Evolutionary conservation across 345 rosid genomes (phyloP).

Genomic region (Zanthoxylum bungeanum): DNA sequence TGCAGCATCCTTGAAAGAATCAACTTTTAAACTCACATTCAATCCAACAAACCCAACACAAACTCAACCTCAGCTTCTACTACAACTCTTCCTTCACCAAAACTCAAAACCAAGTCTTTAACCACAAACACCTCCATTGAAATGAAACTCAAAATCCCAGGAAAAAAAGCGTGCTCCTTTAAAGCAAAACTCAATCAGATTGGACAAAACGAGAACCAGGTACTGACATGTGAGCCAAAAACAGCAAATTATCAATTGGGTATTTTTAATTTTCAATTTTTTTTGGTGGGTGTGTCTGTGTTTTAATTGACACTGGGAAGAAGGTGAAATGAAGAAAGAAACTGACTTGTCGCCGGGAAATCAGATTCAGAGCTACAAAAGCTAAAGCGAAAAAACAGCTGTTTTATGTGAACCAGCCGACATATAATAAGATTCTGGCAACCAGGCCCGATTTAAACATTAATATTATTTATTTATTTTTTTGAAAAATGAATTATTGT

Average conservation of each 20-base stretch:
- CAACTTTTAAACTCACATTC: slow-evolving; percentile 6
- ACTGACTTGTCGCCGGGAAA: slow-evolving; percentile 76
- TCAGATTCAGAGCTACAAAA: slow-evolving; percentile 69
- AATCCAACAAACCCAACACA: background rate
- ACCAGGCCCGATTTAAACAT: slow-evolving; percentile 16
- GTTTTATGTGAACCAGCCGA: slow-evolving; percentile 62
- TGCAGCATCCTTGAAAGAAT: slow-evolving; percentile 11
- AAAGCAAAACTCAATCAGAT: background rate
- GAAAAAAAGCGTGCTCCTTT: background rate
- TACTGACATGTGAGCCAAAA: background rate
- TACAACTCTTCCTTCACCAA: background rate
- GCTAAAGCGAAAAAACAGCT: slow-evolving; percentile 43
- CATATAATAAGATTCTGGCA: slow-evolving; percentile 50
- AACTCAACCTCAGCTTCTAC: background rate
- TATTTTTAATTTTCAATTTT: background rate
- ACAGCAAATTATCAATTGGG: slow-evolving; percentile 7
- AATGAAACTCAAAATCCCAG: background rate
- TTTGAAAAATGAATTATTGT: too few species aligned
- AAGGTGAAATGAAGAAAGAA: slow-evolving; percentile 20
- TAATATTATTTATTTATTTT: background rate
- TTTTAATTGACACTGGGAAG: slow-evolving; percentile 22
- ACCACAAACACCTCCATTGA: slow-evolving; percentile 5
- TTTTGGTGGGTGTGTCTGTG: background rate
- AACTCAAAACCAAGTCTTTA: background rate
- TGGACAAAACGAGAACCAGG: background rate